A percentile compares a stretch with the other conserved stretches of the same genome.
phyloP scores from a whole-genome alignment of 1,139 yeast species.

The Geotrichum australiense region DNA sequence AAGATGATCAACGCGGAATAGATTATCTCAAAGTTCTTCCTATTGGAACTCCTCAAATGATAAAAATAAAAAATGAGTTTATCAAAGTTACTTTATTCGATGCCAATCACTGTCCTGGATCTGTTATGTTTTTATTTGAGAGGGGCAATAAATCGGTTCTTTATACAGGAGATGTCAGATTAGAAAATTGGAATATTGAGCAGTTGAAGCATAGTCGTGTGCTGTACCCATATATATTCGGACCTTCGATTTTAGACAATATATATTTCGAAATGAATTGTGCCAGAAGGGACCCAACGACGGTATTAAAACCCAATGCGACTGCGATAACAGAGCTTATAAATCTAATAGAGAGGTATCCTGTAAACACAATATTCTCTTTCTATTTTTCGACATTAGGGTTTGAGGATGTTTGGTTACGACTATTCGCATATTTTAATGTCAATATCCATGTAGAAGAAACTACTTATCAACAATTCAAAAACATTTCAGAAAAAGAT shows the following conservation, averaged over 20 bases:
- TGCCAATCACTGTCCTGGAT: slow-evolving; percentile 59
- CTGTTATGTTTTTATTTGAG: slow-evolving; percentile 50
- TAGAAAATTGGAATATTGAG: slow-evolving; percentile 49
- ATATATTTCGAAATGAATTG: slow-evolving; percentile 56
- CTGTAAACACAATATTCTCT: slow-evolving; percentile 40
- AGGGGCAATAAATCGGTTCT: slow-evolving; percentile 36
- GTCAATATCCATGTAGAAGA: slow-evolving; percentile 36
- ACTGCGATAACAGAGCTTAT: slow-evolving; percentile 40
- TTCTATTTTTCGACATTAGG: slow-evolving; percentile 45
- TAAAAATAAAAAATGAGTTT: slow-evolving; percentile 21
- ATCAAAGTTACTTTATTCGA: slow-evolving; percentile 32
- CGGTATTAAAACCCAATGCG: slow-evolving; percentile 41
- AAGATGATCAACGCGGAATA: slow-evolving; percentile 28
- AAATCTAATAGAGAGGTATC: slow-evolving; percentile 39
- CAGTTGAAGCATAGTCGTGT: slow-evolving; percentile 37
- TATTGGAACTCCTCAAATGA: slow-evolving; percentile 30
- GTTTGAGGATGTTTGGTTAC: slow-evolving; percentile 51
- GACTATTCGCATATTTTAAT: slow-evolving; percentile 34
- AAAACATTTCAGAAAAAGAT: slow-evolving; percentile 19
- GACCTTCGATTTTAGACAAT: slow-evolving; percentile 37
- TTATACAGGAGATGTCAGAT: slow-evolving; percentile 55
- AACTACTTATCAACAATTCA: slow-evolving; percentile 28
- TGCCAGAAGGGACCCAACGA: slow-evolving; percentile 43
- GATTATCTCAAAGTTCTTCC: slow-evolving; percentile 20
- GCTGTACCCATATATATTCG: slow-evolving; percentile 41